Evolutionary conservation across 2,329 filamentous ascomycete species (phyloP).

Genomic region (Venturia pyrina): DNA sequence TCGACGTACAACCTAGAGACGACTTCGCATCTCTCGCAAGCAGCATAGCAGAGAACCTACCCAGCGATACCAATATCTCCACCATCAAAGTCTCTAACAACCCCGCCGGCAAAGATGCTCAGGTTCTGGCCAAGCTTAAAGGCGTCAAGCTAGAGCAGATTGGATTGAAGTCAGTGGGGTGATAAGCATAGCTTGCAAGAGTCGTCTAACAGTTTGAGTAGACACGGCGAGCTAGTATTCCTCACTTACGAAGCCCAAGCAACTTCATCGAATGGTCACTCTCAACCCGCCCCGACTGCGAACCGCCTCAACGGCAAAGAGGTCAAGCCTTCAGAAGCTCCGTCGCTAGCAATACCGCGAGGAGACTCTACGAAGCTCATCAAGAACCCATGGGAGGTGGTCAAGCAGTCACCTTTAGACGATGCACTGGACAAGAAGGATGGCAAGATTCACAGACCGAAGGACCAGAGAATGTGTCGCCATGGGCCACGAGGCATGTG

Average conservation of each 20-base stretch:
- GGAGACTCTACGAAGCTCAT: slow-evolving; percentile 50
- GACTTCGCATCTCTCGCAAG: slow-evolving; percentile 53
- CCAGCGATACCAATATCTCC: slow-evolving; percentile 42
- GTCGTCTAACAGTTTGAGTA: slow-evolving; percentile 28
- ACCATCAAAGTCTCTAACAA: slow-evolving; percentile 51
- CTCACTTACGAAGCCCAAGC: slow-evolving; percentile 62
- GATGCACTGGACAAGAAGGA: slow-evolving; percentile 76
- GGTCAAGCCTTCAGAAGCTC: slow-evolving; percentile 57
- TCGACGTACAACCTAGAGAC: slow-evolving; percentile 64
- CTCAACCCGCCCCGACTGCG: slow-evolving; percentile 26
- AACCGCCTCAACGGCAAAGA: slow-evolving; percentile 72
- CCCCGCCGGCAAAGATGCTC: slow-evolving; percentile 49
- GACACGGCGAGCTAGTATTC: slow-evolving; percentile 87
- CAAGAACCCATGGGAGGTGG: slow-evolving; percentile 87
- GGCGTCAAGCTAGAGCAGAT: slow-evolving; percentile 48
- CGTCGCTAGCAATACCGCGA: slow-evolving; percentile 47
- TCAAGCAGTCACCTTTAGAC: slow-evolving; percentile 80
- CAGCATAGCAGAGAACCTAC: slow-evolving; percentile 51
- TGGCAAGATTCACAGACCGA: slow-evolving; percentile 74
- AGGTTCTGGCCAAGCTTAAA: slow-evolving; percentile 40
- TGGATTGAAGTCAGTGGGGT: slow-evolving; percentile 41
- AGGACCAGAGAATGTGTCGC: slow-evolving; percentile 79
- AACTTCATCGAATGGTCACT: slow-evolving; percentile 39
- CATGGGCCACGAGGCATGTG: slow-evolving; percentile 98
- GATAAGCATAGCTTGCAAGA: background rate